Conservation (phyloP, 176 grass and related monocot genomes). For the Aegilops tauschii region DNA sequence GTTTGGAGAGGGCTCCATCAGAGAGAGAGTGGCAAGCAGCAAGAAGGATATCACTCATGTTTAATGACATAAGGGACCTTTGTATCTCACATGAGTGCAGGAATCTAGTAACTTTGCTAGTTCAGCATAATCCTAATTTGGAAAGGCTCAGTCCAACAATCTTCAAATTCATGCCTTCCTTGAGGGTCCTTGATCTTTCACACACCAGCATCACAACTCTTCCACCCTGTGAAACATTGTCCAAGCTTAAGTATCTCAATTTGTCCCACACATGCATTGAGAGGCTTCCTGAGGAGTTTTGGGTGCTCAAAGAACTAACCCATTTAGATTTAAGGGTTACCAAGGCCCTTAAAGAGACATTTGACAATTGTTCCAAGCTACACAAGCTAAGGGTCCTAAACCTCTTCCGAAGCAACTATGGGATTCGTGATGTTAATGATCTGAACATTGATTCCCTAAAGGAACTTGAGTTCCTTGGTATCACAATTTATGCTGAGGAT, state of each 20-base stretch:
- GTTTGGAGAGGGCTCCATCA: slow-evolving; percentile 32
- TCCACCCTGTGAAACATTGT: slow-evolving; percentile 43
- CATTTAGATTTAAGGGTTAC: slow-evolving; percentile 60
- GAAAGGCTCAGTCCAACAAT: slow-evolving; percentile 30
- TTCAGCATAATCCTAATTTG: slow-evolving; percentile 55
- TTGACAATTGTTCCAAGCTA: slow-evolving; percentile 56
- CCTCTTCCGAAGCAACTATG: slow-evolving; percentile 59
- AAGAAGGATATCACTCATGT: slow-evolving; percentile 60
- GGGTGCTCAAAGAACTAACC: slow-evolving; percentile 40
- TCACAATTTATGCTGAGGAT: slow-evolving; percentile 60
- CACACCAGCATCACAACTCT: slow-evolving; percentile 46
- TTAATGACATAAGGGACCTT: slow-evolving; percentile 42
- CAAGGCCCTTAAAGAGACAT: slow-evolving; percentile 31
- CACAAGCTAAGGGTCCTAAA: slow-evolving; percentile 54
- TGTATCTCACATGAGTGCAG: slow-evolving; percentile 32
- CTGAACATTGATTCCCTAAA: slow-evolving; percentile 50
- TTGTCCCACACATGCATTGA: slow-evolving; percentile 46
- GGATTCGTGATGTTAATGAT: slow-evolving; percentile 40
- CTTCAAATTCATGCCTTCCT: slow-evolving; percentile 45
- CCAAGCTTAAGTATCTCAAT: slow-evolving; percentile 47
- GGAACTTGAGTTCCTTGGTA: slow-evolving; percentile 45
- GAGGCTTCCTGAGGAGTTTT: slow-evolving; percentile 45
- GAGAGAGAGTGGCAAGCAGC: slow-evolving; percentile 22
- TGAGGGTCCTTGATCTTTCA: slow-evolving; percentile 71
- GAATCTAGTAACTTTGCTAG: slow-evolving; percentile 51